Conservation (phyloP, 2,329 filamentous ascomycete species). For the Magnaporthiopsis rhizophila region DNA sequence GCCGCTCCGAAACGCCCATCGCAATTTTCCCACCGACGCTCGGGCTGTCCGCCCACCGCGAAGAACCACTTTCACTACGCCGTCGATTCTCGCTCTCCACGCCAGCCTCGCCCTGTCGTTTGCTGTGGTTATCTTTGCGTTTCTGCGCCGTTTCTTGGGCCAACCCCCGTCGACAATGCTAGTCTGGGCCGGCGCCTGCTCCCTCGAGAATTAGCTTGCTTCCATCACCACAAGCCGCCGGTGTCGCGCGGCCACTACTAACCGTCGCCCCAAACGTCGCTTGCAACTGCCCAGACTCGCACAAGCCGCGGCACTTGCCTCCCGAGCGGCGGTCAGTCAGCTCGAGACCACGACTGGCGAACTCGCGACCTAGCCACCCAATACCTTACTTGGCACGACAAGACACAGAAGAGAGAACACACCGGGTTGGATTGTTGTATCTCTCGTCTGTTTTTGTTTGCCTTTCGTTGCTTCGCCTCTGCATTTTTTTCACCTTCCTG, state of each 20-base stretch:
- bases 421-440: too few species aligned
- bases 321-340: background rate
- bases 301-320: background rate
- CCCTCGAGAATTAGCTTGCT: background rate
- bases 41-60: background rate
- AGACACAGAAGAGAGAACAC: background rate
- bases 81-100: background rate
- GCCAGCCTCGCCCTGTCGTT: background rate
- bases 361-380: background rate
- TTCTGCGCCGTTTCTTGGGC: background rate
- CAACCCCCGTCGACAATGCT: background rate
- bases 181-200: background rate
- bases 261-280: background rate
- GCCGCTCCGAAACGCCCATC: background rate
- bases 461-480: background rate
- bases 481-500: background rate
- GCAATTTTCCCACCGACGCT: background rate
- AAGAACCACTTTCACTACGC: background rate
- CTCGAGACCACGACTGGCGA: background rate
- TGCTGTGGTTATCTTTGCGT: background rate
- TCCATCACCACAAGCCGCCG: background rate
- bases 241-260: background rate
- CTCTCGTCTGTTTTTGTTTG: background rate
- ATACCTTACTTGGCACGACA: background rate
- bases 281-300: background rate